phyloP scores from a whole-genome alignment of 2,329 filamentous ascomycete species.

The Raffaelea deltoideospora region DNA sequence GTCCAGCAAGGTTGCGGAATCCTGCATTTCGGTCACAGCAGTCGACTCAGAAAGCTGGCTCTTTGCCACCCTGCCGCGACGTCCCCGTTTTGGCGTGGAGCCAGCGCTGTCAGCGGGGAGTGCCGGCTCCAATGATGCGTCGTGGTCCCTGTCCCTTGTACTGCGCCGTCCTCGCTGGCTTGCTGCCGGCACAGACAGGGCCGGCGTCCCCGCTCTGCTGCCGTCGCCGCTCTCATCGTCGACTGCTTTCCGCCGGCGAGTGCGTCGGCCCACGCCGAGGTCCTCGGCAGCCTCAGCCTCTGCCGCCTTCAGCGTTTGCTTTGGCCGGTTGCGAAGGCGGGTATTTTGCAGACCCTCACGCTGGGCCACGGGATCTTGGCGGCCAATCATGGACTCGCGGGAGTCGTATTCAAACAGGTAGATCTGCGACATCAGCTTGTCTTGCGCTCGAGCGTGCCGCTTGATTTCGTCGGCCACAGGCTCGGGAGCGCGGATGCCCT shows the following conservation, averaged over 20 bases:
- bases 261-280: constrained; percentile 32
- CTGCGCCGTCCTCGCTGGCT: not conserved
- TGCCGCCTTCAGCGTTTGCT: constrained; percentile 42
- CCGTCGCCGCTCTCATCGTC: constrained; percentile 34
- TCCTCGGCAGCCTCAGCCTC: constrained; percentile 30
- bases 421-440: constrained; percentile 40
- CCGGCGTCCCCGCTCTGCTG: constrained; percentile 37
- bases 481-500: constrained; percentile 33
- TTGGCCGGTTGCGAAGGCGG: constrained; percentile 40
- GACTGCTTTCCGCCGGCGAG: constrained; percentile 33
- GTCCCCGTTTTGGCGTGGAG: constrained; percentile 6
- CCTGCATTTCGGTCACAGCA: constrained; percentile 4
- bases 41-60: constrained; percentile 10
- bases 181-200: constrained; percentile 3
- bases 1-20: not conserved
- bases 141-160: not conserved
- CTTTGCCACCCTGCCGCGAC: constrained; percentile 6
- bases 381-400: constrained; percentile 39
- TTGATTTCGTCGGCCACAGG: constrained; percentile 28
- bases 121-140: not conserved
- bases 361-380: constrained; percentile 42
- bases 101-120: not conserved
- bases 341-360: constrained; percentile 38
- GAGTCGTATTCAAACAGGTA: constrained; percentile 49
- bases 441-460: constrained; percentile 31